Evolutionary conservation across 306 rosid species (phyloP).

Genomic region (Vigna radiata): DNA sequence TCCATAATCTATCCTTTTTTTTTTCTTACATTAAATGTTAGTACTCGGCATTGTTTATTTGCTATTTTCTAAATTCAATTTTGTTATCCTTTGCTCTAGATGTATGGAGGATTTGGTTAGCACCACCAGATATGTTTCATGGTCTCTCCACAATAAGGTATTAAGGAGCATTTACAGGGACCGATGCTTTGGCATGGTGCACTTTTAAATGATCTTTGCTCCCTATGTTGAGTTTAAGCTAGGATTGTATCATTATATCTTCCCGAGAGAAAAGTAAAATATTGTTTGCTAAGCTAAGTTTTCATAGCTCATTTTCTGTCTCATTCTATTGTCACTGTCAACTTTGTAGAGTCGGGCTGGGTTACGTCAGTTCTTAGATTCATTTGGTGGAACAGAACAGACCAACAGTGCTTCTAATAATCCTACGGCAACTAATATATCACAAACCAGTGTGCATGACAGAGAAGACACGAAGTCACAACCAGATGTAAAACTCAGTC

Average conservation of each 20-base stretch:
- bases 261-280: conserved; percentile 24
- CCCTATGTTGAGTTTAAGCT: conserved; percentile 30
- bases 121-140: conserved; percentile 94
- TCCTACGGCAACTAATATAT: conserved; percentile 51
- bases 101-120: conserved; percentile 98
- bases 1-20: conserved; percentile 3
- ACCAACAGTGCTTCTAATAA: conserved; percentile 56
- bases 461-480: conserved; percentile 76
- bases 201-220: conserved; percentile 20
- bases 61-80: conserved; percentile 26
- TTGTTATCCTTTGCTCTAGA: conserved; percentile 55
- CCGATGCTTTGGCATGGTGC: conserved; percentile 28
- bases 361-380: conserved; percentile 91
- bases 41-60: conserved; percentile 9
- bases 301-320: conserved; percentile 34
- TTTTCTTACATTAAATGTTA: conserved; percentile 13
- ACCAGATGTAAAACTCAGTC: conserved; percentile 92
- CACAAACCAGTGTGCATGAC: conserved; percentile 70
- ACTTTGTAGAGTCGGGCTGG: conserved; percentile 86
- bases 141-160: conserved; percentile 99
- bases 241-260: conserved; percentile 23
- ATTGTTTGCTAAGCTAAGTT: conserved; percentile 34
- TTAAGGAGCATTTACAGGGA: conserved; percentile 19
- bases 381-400: conserved; percentile 91
- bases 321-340: conserved; percentile 45